These are phyloP conservation scores for Lolium perenne DNA, from an alignment of 176 grass and related monocot genomes.

Conservation along the genomic window DNA sequence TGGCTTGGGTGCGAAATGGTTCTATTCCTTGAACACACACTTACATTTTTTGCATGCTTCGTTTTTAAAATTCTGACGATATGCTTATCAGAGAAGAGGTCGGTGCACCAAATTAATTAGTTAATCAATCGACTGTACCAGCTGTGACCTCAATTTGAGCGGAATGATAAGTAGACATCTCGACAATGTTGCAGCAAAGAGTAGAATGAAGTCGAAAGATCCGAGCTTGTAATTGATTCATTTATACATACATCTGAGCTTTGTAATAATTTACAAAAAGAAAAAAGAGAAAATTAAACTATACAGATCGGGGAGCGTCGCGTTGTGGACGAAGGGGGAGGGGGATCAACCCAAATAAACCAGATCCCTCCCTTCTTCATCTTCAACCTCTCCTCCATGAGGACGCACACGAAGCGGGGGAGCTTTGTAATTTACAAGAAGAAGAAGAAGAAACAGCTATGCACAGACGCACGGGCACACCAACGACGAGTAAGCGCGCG, in stretches of 20 bases:
- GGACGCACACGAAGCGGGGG: background rate
- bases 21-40: no score
- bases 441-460: background rate
- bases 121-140: no score
- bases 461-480: background rate
- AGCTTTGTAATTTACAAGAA: background rate
- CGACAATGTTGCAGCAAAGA: no score
- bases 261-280: background rate
- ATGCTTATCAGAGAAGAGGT: no score
- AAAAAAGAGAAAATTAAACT: background rate
- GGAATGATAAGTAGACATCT: background rate
- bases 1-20: no score
- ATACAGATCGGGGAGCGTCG: background rate
- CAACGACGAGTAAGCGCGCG: background rate
- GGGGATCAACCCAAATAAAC: constrained; percentile 27
- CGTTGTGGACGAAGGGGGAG: background rate
- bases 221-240: background rate
- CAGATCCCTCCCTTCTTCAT: constrained; percentile 15
- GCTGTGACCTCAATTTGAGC: background rate
- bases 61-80: no score
- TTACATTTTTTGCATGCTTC: no score
- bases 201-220: background rate
- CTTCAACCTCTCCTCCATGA: background rate
- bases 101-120: no score
- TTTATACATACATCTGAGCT: background rate